A percentile compares a stretch with the other conserved stretches of the same genome.
phyloP scores from a whole-genome alignment of 805 yeast species.

The Candida broadrunensis region DNA sequence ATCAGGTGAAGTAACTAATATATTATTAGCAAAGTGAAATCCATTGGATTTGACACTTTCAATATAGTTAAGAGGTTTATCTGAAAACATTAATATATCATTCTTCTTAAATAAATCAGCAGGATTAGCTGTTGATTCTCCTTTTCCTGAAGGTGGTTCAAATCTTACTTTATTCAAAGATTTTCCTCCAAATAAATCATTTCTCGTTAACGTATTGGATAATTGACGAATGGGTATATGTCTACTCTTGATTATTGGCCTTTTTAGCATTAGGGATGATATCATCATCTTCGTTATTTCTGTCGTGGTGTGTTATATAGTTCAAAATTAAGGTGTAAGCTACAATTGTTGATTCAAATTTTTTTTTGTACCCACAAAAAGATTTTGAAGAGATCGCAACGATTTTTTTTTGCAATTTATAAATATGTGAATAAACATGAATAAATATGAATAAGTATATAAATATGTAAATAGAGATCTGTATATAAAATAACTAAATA shows the following conservation, averaged over 20 bases:
- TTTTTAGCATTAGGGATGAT: too few relatives aligned
- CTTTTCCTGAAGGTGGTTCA: conserved; percentile 34
- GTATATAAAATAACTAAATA: too few relatives aligned
- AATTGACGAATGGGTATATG: neutral
- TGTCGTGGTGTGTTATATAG: too few relatives aligned
- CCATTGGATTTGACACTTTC: conserved; percentile 50
- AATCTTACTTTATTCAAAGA: neutral
- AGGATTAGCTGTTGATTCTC: conserved; percentile 39
- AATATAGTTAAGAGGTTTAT: conserved; percentile 41
- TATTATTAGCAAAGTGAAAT: conserved; percentile 54
- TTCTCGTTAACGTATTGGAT: neutral
- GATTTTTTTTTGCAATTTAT: too few relatives aligned
- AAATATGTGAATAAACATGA: too few relatives aligned
- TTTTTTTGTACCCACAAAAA: too few relatives aligned
- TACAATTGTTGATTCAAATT: too few relatives aligned
- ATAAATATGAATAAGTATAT: too few relatives aligned
- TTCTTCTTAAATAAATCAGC: conserved; percentile 42
- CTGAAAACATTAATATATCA: conserved; percentile 40
- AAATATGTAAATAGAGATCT: too few relatives aligned
- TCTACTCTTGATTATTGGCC: neutral
- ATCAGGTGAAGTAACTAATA: conserved; percentile 44
- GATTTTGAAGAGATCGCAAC: too few relatives aligned
- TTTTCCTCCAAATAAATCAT: conserved; percentile 5
- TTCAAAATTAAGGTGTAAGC: too few relatives aligned
- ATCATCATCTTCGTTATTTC: too few relatives aligned